phyloP scores from a whole-genome alignment of 192 early-diverging fungal genomes.

The Coemansia sp. region DNA sequence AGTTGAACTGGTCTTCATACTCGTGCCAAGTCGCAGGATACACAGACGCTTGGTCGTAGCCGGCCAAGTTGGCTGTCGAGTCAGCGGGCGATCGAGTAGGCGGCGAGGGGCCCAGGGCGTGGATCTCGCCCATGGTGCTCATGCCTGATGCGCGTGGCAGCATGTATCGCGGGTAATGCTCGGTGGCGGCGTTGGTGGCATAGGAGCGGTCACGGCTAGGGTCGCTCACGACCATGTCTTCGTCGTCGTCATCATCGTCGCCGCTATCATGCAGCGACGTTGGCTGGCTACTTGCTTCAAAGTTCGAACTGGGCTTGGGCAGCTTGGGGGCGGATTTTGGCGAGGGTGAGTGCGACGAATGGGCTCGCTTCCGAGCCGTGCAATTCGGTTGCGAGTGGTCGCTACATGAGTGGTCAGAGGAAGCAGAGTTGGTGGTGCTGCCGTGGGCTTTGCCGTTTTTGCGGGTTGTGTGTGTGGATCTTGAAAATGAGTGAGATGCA shows the following conservation, averaged over 20 bases:
- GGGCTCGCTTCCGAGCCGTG: neutral
- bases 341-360: neutral
- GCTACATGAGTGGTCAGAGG: neutral
- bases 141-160: conserved; percentile 40
- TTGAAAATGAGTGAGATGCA: conserved; percentile 18
- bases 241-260: neutral
- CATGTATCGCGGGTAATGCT: conserved; percentile 40
- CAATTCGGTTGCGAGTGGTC: neutral
- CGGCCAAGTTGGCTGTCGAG: conserved; percentile 11
- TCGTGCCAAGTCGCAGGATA: conserved; percentile 50
- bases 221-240: neutral
- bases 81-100: conserved; percentile 11
- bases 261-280: neutral
- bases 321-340: neutral
- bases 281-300: neutral
- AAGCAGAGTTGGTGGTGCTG: neutral
- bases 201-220: neutral
- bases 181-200: neutral
- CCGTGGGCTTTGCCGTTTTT: neutral
- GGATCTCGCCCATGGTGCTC: conserved; percentile 53
- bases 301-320: neutral
- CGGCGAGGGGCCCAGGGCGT: conserved; percentile 25
- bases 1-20: conserved; percentile 53
- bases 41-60: conserved; percentile 16
- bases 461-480: neutral